phyloP scores from a whole-genome alignment of 768 basidiomycete species.

The Phanerochaete carnosa region DNA sequence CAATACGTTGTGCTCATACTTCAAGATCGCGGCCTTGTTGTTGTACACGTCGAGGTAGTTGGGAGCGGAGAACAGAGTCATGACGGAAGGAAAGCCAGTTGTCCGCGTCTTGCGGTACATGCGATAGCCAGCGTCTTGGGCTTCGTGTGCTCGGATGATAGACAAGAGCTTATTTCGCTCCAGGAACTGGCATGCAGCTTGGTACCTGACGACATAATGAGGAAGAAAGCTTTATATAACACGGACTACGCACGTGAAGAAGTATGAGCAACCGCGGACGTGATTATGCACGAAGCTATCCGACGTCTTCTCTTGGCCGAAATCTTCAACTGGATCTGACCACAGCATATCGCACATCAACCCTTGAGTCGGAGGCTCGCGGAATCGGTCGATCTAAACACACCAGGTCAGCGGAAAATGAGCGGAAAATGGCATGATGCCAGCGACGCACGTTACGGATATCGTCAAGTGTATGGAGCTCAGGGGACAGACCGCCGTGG shows the following conservation, averaged over 20 bases:
- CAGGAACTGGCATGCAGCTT: constrained; percentile 95
- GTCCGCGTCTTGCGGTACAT: constrained; percentile 99
- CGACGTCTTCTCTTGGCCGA: constrained; percentile 87
- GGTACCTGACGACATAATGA: constrained; percentile 58
- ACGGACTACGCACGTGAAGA: constrained; percentile 68
- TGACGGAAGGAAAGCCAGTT: constrained; percentile 97
- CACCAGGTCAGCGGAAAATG: background rate
- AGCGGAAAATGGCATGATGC: background rate
- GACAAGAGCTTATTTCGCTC: constrained; percentile 96
- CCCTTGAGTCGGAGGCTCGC: constrained; percentile 95
- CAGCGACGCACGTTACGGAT: constrained; percentile 60
- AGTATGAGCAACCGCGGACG: constrained; percentile 95
- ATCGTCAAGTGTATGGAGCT: constrained; percentile 93
- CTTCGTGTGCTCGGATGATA: constrained; percentile 97
- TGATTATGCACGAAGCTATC: constrained; percentile 96
- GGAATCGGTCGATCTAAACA: constrained; percentile 89
- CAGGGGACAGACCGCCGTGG: constrained; percentile 94
- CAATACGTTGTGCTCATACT: constrained; percentile 99
- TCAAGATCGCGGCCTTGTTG: constrained; percentile 98
- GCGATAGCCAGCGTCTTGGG: constrained; percentile 98
- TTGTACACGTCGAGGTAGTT: constrained; percentile 99
- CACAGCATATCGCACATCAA: constrained; percentile 99
- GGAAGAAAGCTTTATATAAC: constrained; percentile 12
- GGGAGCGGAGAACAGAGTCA: constrained; percentile 99
- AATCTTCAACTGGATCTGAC: constrained; percentile 98